These are phyloP conservation scores for Pseudopyricularia cyperi DNA, from an alignment of 2,329 filamentous ascomycete species.

Conservation along the genomic window DNA sequence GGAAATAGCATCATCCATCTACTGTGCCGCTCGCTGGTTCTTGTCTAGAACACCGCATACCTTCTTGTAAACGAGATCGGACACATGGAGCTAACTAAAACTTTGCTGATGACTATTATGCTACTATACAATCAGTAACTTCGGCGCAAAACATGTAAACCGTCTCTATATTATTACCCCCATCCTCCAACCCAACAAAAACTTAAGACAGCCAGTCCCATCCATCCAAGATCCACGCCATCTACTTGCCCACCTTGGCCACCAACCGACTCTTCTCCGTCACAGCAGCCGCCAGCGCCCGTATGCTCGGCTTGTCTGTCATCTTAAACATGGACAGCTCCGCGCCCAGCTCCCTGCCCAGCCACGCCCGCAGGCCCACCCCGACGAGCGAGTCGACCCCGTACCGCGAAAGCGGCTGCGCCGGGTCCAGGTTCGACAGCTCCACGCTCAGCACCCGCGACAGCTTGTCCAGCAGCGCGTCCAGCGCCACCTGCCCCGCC, in stretches of 20 bases:
- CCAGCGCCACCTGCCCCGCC: conserved; percentile 8
- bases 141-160: no score
- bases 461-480: conserved; percentile 12
- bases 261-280: conserved; percentile 10
- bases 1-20: no score
- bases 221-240: not conserved
- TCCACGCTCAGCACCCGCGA: conserved; percentile 11
- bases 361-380: conserved; percentile 12
- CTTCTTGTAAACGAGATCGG: no score
- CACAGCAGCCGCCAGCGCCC: conserved; percentile 11
- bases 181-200: no score
- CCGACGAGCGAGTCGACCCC: conserved; percentile 15
- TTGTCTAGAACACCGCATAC: no score
- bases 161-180: no score
- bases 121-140: no score
- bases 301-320: conserved; percentile 11
- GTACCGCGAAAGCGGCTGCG: conserved; percentile 12
- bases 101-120: no score
- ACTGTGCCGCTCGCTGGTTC: no score
- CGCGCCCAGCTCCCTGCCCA: conserved; percentile 11
- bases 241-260: not conserved
- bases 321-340: conserved; percentile 15
- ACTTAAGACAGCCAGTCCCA: no score
- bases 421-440: conserved; percentile 10
- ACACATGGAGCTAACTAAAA: no score